Evolutionary conservation across 2,329 filamentous ascomycete genomes (phyloP).

Genomic region (Fusarium dimerum): DNA sequence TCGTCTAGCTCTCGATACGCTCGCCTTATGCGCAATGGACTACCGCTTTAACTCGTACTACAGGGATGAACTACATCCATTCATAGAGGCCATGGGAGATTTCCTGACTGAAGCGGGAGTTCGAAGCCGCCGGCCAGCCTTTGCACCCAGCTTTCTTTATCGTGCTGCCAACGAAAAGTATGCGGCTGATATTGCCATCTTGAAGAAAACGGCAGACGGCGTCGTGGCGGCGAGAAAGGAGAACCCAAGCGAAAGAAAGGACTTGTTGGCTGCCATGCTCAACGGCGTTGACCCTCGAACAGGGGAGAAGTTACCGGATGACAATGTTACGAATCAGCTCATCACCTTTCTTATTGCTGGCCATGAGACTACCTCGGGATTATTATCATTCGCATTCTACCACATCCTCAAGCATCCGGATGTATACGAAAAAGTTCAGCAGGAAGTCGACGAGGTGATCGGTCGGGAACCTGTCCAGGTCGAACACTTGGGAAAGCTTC

Average conservation of each 20-base stretch:
- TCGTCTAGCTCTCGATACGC: conserved; percentile 70
- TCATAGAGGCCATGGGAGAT: conserved; percentile 67
- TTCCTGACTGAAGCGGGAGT: conserved; percentile 59
- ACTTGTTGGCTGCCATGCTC: conserved; percentile 71
- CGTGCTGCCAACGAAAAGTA: conserved; percentile 52
- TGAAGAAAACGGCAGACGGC: conserved; percentile 58
- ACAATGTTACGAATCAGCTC: conserved; percentile 68
- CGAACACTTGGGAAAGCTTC: conserved; percentile 64
- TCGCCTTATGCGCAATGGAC: conserved; percentile 71
- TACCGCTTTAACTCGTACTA: conserved; percentile 78
- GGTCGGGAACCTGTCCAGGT: conserved; percentile 58
- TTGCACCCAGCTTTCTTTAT: conserved; percentile 51
- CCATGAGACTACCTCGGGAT: conserved; percentile 71
- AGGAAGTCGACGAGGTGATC: conserved; percentile 68
- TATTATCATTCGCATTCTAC: conserved; percentile 66
- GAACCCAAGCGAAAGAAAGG: conserved; percentile 59
- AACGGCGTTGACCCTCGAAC: conserved; percentile 67
- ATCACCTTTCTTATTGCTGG: conserved; percentile 72
- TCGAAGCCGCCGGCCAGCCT: conserved; percentile 47
- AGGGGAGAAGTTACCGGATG: conserved; percentile 62
- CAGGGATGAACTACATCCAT: conserved; percentile 67
- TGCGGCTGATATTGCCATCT: conserved; percentile 52
- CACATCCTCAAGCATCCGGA: conserved; percentile 65
- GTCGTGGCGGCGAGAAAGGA: conserved; percentile 60
- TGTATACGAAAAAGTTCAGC: conserved; percentile 59